Percentiles rank a stretch among this genome's conserved stretches.
phyloP scores from a whole-genome alignment of 192 early-diverging fungal species.

The Coemansia sp. region DNA sequence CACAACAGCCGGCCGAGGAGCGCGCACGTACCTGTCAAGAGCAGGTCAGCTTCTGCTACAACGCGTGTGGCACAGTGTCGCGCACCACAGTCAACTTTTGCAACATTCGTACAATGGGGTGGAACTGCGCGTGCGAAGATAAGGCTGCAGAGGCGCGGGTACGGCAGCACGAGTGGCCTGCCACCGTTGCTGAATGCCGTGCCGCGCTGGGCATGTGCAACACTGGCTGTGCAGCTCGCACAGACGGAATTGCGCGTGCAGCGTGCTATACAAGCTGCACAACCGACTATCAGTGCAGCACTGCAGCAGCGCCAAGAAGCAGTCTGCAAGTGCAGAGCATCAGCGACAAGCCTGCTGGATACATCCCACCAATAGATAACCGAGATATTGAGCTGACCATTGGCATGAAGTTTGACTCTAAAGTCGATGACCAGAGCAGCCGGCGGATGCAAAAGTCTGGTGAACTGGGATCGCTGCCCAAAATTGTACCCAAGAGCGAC shows the following conservation, averaged over 20 bases:
- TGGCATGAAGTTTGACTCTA: slow-evolving; percentile 53
- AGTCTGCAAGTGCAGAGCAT: slow-evolving; percentile 32
- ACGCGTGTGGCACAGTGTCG: slow-evolving; percentile 34
- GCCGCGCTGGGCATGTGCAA: slow-evolving; percentile 38
- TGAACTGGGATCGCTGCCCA: slow-evolving; percentile 39
- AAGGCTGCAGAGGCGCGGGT: slow-evolving; percentile 23
- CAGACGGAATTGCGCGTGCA: slow-evolving; percentile 21
- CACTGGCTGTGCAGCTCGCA: slow-evolving; percentile 17
- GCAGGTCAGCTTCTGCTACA: slow-evolving; percentile 55
- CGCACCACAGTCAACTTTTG: slow-evolving; percentile 47
- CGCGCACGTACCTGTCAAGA: slow-evolving; percentile 50
- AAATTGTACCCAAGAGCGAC: slow-evolving; percentile 27
- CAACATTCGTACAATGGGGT: slow-evolving; percentile 53
- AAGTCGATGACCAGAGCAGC: slow-evolving; percentile 6
- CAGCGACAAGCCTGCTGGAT: slow-evolving; percentile 42
- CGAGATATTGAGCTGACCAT: slow-evolving; percentile 45
- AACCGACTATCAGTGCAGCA: slow-evolving; percentile 44
- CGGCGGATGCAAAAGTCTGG: slow-evolving; percentile 9
- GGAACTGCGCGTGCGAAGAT: slow-evolving; percentile 45
- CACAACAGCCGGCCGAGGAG: slow-evolving; percentile 35
- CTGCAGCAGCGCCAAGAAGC: slow-evolving; percentile 35
- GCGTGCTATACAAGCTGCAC: slow-evolving; percentile 42
- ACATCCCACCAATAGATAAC: slow-evolving; percentile 42
- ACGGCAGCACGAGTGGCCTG: slow-evolving; percentile 43
- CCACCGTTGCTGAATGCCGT: slow-evolving; percentile 42